Percentiles rank a stretch among this genome's conserved stretches.
Conservation (phyloP, 164 flowering plant species). For the Cinnamomum micranthum region DNA sequence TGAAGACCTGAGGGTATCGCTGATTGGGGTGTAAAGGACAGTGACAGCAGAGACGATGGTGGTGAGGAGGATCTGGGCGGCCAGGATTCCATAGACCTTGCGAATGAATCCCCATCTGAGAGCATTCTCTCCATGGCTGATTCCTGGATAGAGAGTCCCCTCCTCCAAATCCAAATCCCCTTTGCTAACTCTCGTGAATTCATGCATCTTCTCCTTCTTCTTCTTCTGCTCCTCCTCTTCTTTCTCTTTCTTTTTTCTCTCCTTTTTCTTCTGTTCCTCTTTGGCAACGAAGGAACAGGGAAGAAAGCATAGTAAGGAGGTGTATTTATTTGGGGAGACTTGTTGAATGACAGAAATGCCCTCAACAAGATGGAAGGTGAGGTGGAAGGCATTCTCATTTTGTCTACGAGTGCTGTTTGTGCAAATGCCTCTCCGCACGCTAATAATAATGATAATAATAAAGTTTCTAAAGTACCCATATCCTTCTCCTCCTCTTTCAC, state of each 20-base stretch:
- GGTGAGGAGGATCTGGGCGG: conserved; percentile 84
- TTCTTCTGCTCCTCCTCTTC: not conserved
- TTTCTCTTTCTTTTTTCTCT: not conserved
- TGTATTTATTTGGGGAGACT: too few species aligned
- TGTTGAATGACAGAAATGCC: too few species aligned
- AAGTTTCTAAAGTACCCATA: too few species aligned
- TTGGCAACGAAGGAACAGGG: too few species aligned
- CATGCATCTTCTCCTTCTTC: conserved; percentile 34
- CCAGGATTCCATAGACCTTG: conserved; percentile 85
- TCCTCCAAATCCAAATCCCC: conserved; percentile 48
- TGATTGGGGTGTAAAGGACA: conserved; percentile 70
- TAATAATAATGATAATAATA: too few species aligned
- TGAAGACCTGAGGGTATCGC: conserved; percentile 54
- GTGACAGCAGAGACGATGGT: conserved; percentile 66
- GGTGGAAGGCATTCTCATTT: too few species aligned
- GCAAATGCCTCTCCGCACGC: too few species aligned
- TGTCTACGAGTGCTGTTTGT: too few species aligned
- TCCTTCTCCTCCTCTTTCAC: too few species aligned
- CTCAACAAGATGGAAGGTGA: too few species aligned
- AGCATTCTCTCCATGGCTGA: conserved; percentile 72
- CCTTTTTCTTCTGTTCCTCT: not conserved
- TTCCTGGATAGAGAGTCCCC: conserved; percentile 77
- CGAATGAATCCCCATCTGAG: conserved; percentile 97
- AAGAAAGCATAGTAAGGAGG: too few species aligned
- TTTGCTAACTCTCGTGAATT: conserved; percentile 41